phyloP scores from a whole-genome alignment of 106 monocot species.

The Acorus gramineus region DNA sequence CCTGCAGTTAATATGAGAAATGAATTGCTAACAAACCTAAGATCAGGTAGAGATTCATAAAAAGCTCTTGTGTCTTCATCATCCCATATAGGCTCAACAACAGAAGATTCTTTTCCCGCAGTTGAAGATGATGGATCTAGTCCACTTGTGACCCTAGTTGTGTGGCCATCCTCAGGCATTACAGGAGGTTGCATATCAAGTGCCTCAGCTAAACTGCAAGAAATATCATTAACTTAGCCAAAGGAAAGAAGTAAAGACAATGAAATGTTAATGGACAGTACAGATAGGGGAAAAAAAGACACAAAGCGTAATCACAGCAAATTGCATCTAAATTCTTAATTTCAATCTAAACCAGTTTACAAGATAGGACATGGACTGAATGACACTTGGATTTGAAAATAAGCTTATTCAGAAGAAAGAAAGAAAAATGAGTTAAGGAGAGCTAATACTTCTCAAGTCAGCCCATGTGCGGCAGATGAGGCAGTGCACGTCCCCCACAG shows the following conservation, averaged over 20 bases:
- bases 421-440: too few species aligned
- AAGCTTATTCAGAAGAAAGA: too few species aligned
- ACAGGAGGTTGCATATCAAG: constrained; percentile 93
- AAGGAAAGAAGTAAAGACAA: neutral
- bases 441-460: too few species aligned
- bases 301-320: too few species aligned
- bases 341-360: too few species aligned
- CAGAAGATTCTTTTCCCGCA: constrained; percentile 60
- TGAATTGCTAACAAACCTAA: constrained; percentile 44
- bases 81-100: constrained; percentile 89
- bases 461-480: too few species aligned
- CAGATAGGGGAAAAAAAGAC: too few species aligned
- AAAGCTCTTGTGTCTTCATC: constrained; percentile 93
- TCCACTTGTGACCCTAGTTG: constrained; percentile 79
- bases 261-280: neutral
- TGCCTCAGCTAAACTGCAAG: constrained; percentile 78
- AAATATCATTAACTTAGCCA: neutral
- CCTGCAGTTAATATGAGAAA: too few species aligned
- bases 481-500: too few species aligned
- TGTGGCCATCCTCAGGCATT: constrained; percentile 94
- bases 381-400: too few species aligned
- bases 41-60: constrained; percentile 95
- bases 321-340: too few species aligned
- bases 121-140: constrained; percentile 45
- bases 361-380: too few species aligned